These are phyloP conservation scores for Brasilioporus rufonigricans DNA, from an alignment of 768 basidiomycete species.

Conservation along the genomic window DNA sequence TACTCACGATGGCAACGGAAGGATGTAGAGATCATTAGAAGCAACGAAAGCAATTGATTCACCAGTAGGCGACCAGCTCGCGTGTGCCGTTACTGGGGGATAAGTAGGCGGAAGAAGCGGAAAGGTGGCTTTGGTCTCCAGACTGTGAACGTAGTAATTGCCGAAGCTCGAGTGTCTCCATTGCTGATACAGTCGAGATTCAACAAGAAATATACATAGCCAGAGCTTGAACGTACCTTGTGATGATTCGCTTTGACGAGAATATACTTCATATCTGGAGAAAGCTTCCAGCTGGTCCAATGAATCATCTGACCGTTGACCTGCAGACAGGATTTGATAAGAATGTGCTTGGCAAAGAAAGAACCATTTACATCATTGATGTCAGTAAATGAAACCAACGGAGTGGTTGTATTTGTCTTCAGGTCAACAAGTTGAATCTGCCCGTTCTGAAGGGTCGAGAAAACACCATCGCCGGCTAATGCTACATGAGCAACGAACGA, in stretches of 20 bases:
- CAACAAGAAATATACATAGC: neutral
- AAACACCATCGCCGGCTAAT: slow-evolving; percentile 92
- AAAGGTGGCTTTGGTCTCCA: slow-evolving; percentile 64
- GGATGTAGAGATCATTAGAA: slow-evolving; percentile 85
- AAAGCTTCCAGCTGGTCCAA: slow-evolving; percentile 74
- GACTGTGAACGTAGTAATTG: slow-evolving; percentile 90
- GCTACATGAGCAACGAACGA: slow-evolving; percentile 6
- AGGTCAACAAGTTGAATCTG: slow-evolving; percentile 81
- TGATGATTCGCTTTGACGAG: slow-evolving; percentile 71
- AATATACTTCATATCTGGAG: slow-evolving; percentile 88
- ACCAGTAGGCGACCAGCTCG: slow-evolving; percentile 81
- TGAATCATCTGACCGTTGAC: slow-evolving; percentile 48
- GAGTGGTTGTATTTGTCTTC: slow-evolving; percentile 64
- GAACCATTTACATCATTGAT: slow-evolving; percentile 57
- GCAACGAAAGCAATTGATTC: slow-evolving; percentile 85
- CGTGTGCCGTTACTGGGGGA: slow-evolving; percentile 75
- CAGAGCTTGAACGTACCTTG: slow-evolving; percentile 50
- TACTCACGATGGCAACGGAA: slow-evolving; percentile 63
- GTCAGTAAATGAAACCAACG: slow-evolving; percentile 56
- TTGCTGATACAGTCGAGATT: slow-evolving; percentile 52
- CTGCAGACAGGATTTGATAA: slow-evolving; percentile 34
- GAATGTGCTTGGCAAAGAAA: neutral
- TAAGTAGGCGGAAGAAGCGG: slow-evolving; percentile 66
- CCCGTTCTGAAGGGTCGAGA: slow-evolving; percentile 58
- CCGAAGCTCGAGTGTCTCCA: slow-evolving; percentile 92